Evolutionary conservation across 768 basidiomycete genomes (phyloP).

Genomic region (Trametes meyenii): DNA sequence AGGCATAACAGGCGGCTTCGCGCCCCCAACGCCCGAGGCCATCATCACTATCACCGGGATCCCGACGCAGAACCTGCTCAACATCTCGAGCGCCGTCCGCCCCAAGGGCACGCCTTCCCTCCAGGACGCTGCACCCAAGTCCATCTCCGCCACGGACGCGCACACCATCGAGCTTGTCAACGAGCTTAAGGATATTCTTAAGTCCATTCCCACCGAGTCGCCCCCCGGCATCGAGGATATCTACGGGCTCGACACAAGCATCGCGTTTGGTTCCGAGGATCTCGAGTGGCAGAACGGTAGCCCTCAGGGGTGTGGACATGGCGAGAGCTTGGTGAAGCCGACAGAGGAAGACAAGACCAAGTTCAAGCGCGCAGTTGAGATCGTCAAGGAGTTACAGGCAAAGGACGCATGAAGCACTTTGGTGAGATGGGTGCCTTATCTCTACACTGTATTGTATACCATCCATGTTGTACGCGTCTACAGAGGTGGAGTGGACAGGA

Average conservation of each 20-base stretch:
- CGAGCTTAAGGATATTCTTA: slow-evolving; percentile 64
- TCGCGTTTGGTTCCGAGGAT: slow-evolving; percentile 59
- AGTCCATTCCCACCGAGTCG: slow-evolving; percentile 54
- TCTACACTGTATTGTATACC: slow-evolving; percentile 6
- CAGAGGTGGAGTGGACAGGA: too few species aligned
- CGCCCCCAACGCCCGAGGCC: slow-evolving; percentile 62
- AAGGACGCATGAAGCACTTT: slow-evolving; percentile 16
- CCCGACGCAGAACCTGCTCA: slow-evolving; percentile 39
- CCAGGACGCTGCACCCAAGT: slow-evolving; percentile 46
- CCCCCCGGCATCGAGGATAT: slow-evolving; percentile 71
- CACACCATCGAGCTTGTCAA: slow-evolving; percentile 47
- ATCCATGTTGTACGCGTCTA: background rate
- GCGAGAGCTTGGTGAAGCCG: slow-evolving; percentile 48
- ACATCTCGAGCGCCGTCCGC: slow-evolving; percentile 52
- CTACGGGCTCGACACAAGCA: slow-evolving; percentile 70
- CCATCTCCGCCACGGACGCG: slow-evolving; percentile 38
- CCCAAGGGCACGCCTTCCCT: slow-evolving; percentile 49
- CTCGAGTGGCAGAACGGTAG: slow-evolving; percentile 65
- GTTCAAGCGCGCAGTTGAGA: slow-evolving; percentile 71
- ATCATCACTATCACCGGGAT: slow-evolving; percentile 55
- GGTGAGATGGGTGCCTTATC: background rate
- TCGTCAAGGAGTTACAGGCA: slow-evolving; percentile 54
- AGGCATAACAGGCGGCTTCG: slow-evolving; percentile 82
- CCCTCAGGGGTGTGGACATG: slow-evolving; percentile 62
- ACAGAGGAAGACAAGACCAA: slow-evolving; percentile 64